Base-by-base conservation (phyloP, 2,329 filamentous ascomycete species). In the Fonsecaea monophora region DNA sequence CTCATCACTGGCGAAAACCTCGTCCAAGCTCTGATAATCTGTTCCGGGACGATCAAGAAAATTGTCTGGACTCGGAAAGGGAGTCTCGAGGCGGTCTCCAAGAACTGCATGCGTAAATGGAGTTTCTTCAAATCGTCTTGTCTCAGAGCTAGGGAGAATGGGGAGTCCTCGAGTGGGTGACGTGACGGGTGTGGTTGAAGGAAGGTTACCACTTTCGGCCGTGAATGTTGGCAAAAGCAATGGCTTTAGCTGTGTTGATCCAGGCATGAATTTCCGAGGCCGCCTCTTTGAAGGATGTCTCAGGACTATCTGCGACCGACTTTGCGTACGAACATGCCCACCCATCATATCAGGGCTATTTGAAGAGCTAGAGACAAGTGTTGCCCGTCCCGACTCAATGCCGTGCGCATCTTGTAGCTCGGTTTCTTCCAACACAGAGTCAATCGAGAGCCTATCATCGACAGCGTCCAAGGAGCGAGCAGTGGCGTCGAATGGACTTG, bases 251-350 rank as follows among this genome's bases (percentile, higher is more conserved):
- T 75, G 72, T 38, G 73, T 75, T 6, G 76, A 77, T 1, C 77
- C 77, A 10, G 76, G 75, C 18, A 77, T 74, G 58, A 78, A 78
- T 35, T 74, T 74, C 45, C 77, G 73, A 72, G 77, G 75, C 59
- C 74, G 75, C 55, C 74, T 72, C 38, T 73, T 72, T n/a, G 71
- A 68, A 40, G 67, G 63, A 42, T 70, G 62, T 25, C 58, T 60
- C 34, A 60, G 10, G 8, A 55, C 50, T 60, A 42, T 59, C 13
- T 56, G 60, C 32, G 64, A 65, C 48, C 57, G 65, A 35, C 21
- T 57, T n/a, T 64, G 66, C 12, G 15, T 30, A 8, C 64, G 59
- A 53, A 53, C 10, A 60, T 53, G 65, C 25, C 34, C 37, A 0
- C 30, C 50, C 2, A 58, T 21, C 48, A 61, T 42, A 50, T 65